Base-by-base conservation (phyloP, 768 basidiomycete genomes). In the Termitomyces sp. region DNA sequence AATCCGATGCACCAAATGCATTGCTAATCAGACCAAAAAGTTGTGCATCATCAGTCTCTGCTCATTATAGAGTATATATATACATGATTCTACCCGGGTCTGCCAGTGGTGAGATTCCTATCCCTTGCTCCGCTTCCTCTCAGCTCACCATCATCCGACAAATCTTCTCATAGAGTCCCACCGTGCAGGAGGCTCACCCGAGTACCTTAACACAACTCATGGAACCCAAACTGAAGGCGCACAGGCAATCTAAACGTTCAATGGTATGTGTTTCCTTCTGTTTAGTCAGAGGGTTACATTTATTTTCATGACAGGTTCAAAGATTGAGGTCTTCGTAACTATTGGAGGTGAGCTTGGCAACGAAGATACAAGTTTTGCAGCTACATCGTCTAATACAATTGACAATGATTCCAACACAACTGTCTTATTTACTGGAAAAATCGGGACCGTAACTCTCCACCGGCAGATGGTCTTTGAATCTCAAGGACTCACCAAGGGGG, bases 301-400 rank as follows among this genome's bases (percentile, higher is more conserved):
- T 2, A 25, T 33, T 22, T n/a, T 48, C 16, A 33, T 15, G 18
- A 2, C 16, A 58, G 56, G 56, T 15, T 60, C 59, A 3, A 22
- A 29, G 13, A 53, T 60, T 10, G 44, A 56, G 11, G 59, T 60
- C 9, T 54, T 57, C 44, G 59, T 56, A 23, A 57, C 56, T 9
- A 57, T 54, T 18, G 52, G 59, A 22, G 20, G 7, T 11, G 52
- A 57, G 39, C n/a, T n/a, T n/a, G 48, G 50, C 23, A 50, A 43
- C 15, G 58, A 52, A 20, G 31, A 47, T 27, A 1, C 43, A n/a
- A 49, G 22, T 29, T 56, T 54, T 15, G 59, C 59, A 1, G 18
- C 59, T 4, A 46, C 23, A 3, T 50, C 56, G 10, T 44, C 56
- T 13, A 50, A 57, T 32, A 50, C 48, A 0, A 33, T 57, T 16